Base-by-base conservation (phyloP, 2,329 filamentous ascomycete genomes). In the Fusarium burgessii region DNA sequence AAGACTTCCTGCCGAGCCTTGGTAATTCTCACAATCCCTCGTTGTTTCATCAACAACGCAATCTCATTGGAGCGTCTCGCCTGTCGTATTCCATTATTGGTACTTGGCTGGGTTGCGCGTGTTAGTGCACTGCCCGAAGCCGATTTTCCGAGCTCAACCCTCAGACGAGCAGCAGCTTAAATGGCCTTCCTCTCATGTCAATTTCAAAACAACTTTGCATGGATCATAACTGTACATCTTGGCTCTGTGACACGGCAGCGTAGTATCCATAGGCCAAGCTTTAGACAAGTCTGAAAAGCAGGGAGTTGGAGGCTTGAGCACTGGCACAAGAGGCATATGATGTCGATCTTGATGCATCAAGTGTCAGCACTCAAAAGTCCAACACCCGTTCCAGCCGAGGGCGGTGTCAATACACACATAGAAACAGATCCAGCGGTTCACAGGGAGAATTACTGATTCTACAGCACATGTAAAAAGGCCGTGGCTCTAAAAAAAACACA, bases 101-200 rank as follows among this genome's bases (percentile, higher is more conserved):
- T 36, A 45, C 50, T 52, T 57, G 52, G 38, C 56, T 66, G 32
- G 50, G 63, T 57, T 65, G 50, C 55, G 36, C 40, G 27, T 68
- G 27, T 62, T 66, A 65, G 68, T 65, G 55, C 38, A 43, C 58
- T 41, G 33, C 40, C 43, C 50, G 38, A 58, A 71, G 68, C 68
- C 68, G 68, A 65, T 65, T 71, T 71, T 40, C 68, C 68, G 68
- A 65, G 58, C 55, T 71, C 51, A 52, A 47, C 40, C 49, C 45
- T 59, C 52, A 59, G 52, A 58, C 51, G 52, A 56, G 45, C 27
- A 52, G n/a, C 50, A 56, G 17, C 29, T 42, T 43, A 38, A 50
- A 35, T 40, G 66, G 65, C 47, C 63, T 55, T 60, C 40, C 41
- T 63, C 38, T 68, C 33, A n/a, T 11, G 33, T 45, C 40, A 49